Base-by-base conservation (phyloP, 169 alveolate genomes). In the Besnoitia besnoiti region DNA sequence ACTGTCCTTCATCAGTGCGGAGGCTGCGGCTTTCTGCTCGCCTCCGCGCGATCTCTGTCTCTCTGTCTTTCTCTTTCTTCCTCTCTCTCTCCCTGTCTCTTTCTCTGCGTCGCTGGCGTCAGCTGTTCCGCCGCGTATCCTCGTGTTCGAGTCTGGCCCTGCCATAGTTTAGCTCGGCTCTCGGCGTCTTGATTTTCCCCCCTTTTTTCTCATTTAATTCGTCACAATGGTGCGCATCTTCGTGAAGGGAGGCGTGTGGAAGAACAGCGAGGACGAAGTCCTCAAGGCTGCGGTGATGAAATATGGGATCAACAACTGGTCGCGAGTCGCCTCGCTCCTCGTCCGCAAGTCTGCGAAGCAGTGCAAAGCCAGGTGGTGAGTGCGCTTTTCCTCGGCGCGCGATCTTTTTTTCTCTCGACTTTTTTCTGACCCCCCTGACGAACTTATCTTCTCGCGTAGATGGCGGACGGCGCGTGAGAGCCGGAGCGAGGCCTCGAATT, bases 261-360 rank as follows among this genome's bases (percentile, higher is more conserved):
- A 99, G 96, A 99, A 99, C 98, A 98, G 99, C 90, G 99, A 99
- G 96, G 99, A 99, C 96, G 99, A 99, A 95, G 99, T 99, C 88
- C 99, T 99, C 90, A 99, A 99, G 96, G 99, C 99, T 12, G 99
- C 99, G 35, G 99, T 99, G 62, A 99, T 99, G 99, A 99, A 99
- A 95, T 99, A 99, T 95, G 99, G 99, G 62, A 98, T 99, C 40
- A 99, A 99, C 96, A 99, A 99, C 96, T 99, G 99, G 99, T 97
- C 99, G 7, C 95, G 99, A 73, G 99, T 99, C 44, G 99, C 99
- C 14, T 98, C 99, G 49, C 97, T 99, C 40, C 96, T 99, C 51
- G 99, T 99, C 19, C 95, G 99, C 94, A 99, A 99, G 95, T 98
- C 99, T 51, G 99, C 99, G 33, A 98, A 99, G 92, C 99, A 99